Evolutionary conservation across 2,329 filamentous ascomycete species (phyloP).

Genomic region (Pseudopithomyces chartarum): DNA sequence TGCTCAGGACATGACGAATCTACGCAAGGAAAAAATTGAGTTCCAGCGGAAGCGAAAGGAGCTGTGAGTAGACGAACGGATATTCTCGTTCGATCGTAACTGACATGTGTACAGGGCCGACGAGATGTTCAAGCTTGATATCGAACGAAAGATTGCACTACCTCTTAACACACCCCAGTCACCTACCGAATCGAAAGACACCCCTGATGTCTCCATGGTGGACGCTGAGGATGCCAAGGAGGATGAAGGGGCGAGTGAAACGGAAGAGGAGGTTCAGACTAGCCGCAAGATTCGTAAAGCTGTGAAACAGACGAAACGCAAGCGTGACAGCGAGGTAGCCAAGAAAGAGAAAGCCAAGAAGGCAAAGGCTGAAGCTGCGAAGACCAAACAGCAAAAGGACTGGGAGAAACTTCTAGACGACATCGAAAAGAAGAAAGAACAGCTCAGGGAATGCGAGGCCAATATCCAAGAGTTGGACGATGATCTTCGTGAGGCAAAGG

Average conservation of each 20-base stretch:
- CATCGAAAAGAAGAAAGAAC: slow-evolving; percentile 83
- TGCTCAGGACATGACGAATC: slow-evolving; percentile 90
- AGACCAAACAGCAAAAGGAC: slow-evolving; percentile 78
- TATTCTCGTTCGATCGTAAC: not conserved
- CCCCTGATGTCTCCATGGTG: slow-evolving; percentile 65
- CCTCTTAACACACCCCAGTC: slow-evolving; percentile 74
- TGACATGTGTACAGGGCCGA: slow-evolving; percentile 61
- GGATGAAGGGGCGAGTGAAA: slow-evolving; percentile 74
- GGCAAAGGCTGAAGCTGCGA: slow-evolving; percentile 62
- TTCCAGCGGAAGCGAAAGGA: slow-evolving; percentile 78
- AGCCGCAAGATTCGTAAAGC: slow-evolving; percentile 59
- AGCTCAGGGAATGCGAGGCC: slow-evolving; percentile 80
- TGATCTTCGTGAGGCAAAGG: slow-evolving; percentile 91
- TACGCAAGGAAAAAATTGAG: slow-evolving; percentile 95
- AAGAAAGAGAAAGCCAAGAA: slow-evolving; percentile 71
- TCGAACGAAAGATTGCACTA: slow-evolving; percentile 73
- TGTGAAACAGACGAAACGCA: slow-evolving; percentile 70
- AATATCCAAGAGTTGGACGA: slow-evolving; percentile 87
- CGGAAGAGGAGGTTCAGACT: slow-evolving; percentile 54
- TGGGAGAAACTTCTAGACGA: slow-evolving; percentile 87
- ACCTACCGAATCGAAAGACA: slow-evolving; percentile 53
- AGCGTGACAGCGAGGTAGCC: slow-evolving; percentile 67
- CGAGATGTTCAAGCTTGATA: slow-evolving; percentile 71
- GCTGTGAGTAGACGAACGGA: slow-evolving; percentile 50
- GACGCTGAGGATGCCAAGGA: slow-evolving; percentile 70